Conservation (phyloP, 352 stramenopile genomes). For the Pythium scleroteichum region DNA sequence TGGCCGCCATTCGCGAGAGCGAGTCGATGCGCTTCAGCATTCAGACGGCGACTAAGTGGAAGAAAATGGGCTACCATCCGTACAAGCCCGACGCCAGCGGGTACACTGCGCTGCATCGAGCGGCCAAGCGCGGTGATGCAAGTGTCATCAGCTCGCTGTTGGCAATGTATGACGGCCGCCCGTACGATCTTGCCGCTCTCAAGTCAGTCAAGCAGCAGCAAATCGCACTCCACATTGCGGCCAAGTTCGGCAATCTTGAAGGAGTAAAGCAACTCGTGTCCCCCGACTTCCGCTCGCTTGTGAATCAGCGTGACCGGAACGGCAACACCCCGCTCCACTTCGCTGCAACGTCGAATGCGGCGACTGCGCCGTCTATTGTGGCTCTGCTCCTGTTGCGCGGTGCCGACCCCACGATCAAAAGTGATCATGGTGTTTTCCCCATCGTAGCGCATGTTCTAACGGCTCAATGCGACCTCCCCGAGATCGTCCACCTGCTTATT, state of each 20-base stretch:
- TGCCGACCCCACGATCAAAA: constrained; percentile 69
- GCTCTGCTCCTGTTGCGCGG: constrained; percentile 57
- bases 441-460: constrained; percentile 79
- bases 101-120: constrained; percentile 81
- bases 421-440: constrained; percentile 68
- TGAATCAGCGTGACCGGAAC: constrained; percentile 71
- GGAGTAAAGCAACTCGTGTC: constrained; percentile 49
- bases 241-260: constrained; percentile 76
- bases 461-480: constrained; percentile 63
- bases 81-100: constrained; percentile 78
- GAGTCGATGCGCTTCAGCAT: constrained; percentile 82
- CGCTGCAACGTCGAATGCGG: constrained; percentile 60
- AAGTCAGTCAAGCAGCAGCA: constrained; percentile 75
- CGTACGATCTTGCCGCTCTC: constrained; percentile 61
- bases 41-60: constrained; percentile 78
- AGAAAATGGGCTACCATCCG: constrained; percentile 81
- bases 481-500: constrained; percentile 71
- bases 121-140: constrained; percentile 69
- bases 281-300: constrained; percentile 56
- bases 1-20: constrained; percentile 74
- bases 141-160: constrained; percentile 68
- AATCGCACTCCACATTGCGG: constrained; percentile 79
- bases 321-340: constrained; percentile 86
- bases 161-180: constrained; percentile 80
- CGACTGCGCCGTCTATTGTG: constrained; percentile 50